Evolutionary conservation across 2,329 filamentous ascomycete genomes (phyloP).

Genomic region (Rachicladosporium sp.): DNA sequence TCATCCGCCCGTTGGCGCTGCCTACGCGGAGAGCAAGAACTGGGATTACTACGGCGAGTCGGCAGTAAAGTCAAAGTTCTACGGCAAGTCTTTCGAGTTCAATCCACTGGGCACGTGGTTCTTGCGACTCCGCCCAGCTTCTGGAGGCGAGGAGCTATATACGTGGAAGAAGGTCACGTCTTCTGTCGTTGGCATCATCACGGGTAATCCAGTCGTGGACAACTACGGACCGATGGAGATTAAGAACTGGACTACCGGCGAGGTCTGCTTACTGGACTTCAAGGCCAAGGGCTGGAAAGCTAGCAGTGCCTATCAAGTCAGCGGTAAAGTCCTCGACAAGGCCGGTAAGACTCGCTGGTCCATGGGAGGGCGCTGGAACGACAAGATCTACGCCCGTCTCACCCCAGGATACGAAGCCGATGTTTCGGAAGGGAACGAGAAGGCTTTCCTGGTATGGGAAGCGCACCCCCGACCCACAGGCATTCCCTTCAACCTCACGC

Average conservation of each 20-base stretch:
- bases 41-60: constrained; percentile 98
- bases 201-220: constrained; percentile 89
- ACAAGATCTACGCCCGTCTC: constrained; percentile 85
- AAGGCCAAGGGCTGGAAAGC: constrained; percentile 94
- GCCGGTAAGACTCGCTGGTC: constrained; percentile 74
- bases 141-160: constrained; percentile 67
- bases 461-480: constrained; percentile 66
- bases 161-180: constrained; percentile 99
- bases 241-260: constrained; percentile 93
- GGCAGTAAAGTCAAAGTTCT: constrained; percentile 90
- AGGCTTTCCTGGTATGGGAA: constrained; percentile 89
- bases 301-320: constrained; percentile 76
- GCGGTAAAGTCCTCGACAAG: constrained; percentile 71
- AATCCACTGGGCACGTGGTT: constrained; percentile 97
- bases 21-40: constrained; percentile 78
- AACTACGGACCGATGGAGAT: constrained; percentile 97
- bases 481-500: constrained; percentile 94
- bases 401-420: constrained; percentile 80
- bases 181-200: constrained; percentile 96
- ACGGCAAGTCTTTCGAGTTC: constrained; percentile 94
- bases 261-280: constrained; percentile 81
- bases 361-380: constrained; percentile 92
- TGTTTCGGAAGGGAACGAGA: constrained; percentile 45
- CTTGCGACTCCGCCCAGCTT: constrained; percentile 63
- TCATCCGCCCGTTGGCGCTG: constrained; percentile 87